A percentile compares a stretch with the other conserved stretches of the same genome.
Evolutionary conservation across 179 eudicot species (phyloP).

Genomic region (Beta corolliflora): DNA sequence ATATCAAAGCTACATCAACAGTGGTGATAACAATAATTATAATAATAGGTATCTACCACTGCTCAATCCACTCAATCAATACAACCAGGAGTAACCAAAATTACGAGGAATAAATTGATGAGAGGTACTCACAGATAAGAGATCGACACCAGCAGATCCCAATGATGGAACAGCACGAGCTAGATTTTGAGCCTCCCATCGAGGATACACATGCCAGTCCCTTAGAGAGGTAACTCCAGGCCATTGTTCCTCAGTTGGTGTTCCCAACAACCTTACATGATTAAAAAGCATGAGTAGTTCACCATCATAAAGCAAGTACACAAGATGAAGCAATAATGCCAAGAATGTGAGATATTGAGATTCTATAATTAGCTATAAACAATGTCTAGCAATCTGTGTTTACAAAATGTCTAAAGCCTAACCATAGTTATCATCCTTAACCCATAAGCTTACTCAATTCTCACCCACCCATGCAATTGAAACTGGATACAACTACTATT

Average conservation of each 20-base stretch:
- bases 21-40: no score
- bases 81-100: neutral
- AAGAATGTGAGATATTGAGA: neutral
- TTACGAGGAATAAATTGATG: neutral
- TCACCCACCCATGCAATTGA: no score
- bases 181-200: conserved; percentile 82
- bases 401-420: no score
- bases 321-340: neutral
- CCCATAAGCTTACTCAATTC: no score
- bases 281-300: conserved; percentile 13
- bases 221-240: conserved; percentile 77
- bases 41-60: no score
- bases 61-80: neutral
- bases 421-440: no score
- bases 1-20: neutral
- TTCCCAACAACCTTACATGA: conserved; percentile 73
- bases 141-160: conserved; percentile 93
- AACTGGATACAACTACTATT: no score
- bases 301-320: neutral
- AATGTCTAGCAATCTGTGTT: no score
- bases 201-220: conserved; percentile 96
- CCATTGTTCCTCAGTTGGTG: conserved; percentile 93
- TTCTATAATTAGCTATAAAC: no score
- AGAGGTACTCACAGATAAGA: conserved; percentile 59
- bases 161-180: conserved; percentile 76